Percentiles rank a stretch among this genome's conserved stretches.
Conservation (phyloP, 768 basidiomycete genomes). For the Auriscalpium vulgare region DNA sequence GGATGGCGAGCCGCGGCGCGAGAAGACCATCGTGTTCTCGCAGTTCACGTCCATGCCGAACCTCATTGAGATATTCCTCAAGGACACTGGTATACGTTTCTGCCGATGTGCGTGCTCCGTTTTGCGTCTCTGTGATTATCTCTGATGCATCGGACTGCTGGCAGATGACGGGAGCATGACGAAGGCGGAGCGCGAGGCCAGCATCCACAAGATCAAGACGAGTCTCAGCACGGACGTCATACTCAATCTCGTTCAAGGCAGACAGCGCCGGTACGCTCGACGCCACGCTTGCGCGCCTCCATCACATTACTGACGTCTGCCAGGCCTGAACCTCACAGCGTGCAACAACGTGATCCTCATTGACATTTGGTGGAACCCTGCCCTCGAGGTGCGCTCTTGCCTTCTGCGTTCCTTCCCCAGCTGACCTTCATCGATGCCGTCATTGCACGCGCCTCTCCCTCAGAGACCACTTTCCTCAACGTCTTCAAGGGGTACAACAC, state of each 20-base stretch:
- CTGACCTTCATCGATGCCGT: slow-evolving; percentile 50
- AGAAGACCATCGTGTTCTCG: slow-evolving; percentile 96
- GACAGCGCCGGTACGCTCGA: slow-evolving; percentile 68
- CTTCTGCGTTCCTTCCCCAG: slow-evolving; percentile 6
- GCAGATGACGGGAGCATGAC: slow-evolving; percentile 87
- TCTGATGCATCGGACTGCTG: background rate
- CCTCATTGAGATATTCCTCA: slow-evolving; percentile 79
- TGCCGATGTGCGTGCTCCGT: slow-evolving; percentile 68
- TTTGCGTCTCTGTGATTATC: background rate
- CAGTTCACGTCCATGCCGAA: slow-evolving; percentile 88
- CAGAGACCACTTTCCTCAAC: slow-evolving; percentile 67
- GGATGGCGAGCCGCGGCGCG: slow-evolving; percentile 25
- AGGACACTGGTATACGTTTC: slow-evolving; percentile 55
- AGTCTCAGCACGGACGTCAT: slow-evolving; percentile 61
- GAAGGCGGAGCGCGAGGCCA: slow-evolving; percentile 64
- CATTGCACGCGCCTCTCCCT: slow-evolving; percentile 54
- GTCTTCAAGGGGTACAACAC: slow-evolving; percentile 85
- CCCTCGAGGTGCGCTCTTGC: slow-evolving; percentile 53
- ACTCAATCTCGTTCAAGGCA: slow-evolving; percentile 92
- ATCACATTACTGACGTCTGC: background rate
- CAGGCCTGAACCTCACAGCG: slow-evolving; percentile 82
- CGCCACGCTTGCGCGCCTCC: background rate
- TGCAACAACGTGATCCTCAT: slow-evolving; percentile 93
- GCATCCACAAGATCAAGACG: slow-evolving; percentile 64
- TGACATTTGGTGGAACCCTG: slow-evolving; percentile 95